Conservation (phyloP, 2,329 filamentous ascomycete species). For the Periconia macrospinosa region DNA sequence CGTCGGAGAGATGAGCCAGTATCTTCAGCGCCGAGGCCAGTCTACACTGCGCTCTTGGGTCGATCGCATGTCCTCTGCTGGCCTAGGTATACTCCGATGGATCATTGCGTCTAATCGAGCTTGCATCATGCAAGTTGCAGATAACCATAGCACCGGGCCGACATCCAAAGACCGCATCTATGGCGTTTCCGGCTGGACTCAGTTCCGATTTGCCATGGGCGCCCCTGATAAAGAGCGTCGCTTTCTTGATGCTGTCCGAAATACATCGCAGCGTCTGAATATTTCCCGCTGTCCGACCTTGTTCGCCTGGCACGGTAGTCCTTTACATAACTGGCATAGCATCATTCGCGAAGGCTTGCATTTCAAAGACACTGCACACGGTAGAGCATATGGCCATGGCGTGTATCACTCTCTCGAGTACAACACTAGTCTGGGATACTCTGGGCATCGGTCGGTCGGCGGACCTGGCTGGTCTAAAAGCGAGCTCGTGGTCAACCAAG, state of each 20-base stretch:
- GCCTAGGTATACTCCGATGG: conserved; percentile 75
- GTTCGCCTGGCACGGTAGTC: conserved; percentile 86
- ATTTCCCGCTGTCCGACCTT: conserved; percentile 67
- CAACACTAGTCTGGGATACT: conserved; percentile 59
- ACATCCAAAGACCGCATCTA: conserved; percentile 57
- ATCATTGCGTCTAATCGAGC: conserved; percentile 88
- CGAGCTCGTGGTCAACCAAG: conserved; percentile 58
- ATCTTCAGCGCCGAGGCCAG: conserved; percentile 47
- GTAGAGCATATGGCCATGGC: conserved; percentile 74
- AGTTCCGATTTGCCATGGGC: conserved; percentile 87
- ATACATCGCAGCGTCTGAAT: conserved; percentile 45
- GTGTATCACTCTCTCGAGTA: conserved; percentile 75
- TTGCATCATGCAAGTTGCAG: conserved; percentile 76
- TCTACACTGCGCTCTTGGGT: conserved; percentile 54
- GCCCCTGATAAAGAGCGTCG: conserved; percentile 84
- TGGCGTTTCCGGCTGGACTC: conserved; percentile 69
- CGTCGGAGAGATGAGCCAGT: conserved; percentile 60
- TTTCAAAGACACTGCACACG: conserved; percentile 64
- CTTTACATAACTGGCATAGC: conserved; percentile 80
- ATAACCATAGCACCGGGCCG: conserved; percentile 27
- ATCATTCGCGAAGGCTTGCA: conserved; percentile 83
- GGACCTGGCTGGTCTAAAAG: conserved; percentile 65
- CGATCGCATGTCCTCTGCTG: conserved; percentile 64
- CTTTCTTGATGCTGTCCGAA: conserved; percentile 66
- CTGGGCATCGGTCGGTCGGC: conserved; percentile 7